A percentile compares a stretch with the other conserved stretches of the same genome.
These are phyloP conservation scores for Aegle marmelos DNA, from an alignment of 345 rosid species.

Conservation along the genomic window DNA sequence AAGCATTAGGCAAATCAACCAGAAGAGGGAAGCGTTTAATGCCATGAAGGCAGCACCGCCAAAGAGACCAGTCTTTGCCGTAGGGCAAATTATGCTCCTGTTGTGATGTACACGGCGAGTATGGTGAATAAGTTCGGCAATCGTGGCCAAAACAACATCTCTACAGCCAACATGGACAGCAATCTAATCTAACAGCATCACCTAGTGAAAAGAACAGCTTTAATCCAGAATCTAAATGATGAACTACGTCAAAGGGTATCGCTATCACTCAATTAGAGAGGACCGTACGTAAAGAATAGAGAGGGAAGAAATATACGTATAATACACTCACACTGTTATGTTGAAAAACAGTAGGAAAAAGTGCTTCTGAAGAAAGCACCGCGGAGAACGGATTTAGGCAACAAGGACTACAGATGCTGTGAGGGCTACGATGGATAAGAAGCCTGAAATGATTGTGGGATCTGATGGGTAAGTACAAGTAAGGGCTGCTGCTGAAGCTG, in stretches of 20 bases:
- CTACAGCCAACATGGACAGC: constrained; percentile 19
- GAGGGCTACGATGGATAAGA: constrained; percentile 20
- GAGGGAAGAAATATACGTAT: too few relatives aligned
- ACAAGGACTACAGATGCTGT: constrained; percentile 6
- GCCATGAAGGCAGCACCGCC: constrained; percentile 32
- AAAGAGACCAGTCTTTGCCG: constrained; percentile 31
- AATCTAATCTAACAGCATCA: constrained; percentile 1
- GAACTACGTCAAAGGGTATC: not conserved
- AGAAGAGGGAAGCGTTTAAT: constrained; percentile 32
- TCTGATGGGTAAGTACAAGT: constrained; percentile 35
- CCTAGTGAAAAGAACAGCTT: not conserved
- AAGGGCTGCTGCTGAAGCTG: not conserved
- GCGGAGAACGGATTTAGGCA: constrained; percentile 27
- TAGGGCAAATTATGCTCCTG: constrained; percentile 19
- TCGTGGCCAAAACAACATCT: constrained; percentile 25
- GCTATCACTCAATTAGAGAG: too few relatives aligned
- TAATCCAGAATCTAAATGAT: not conserved
- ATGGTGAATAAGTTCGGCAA: constrained; percentile 24
- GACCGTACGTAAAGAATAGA: too few relatives aligned
- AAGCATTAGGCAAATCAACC: constrained; percentile 35
- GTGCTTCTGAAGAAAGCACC: constrained; percentile 18
- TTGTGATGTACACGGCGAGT: constrained; percentile 14
- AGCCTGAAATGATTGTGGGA: constrained; percentile 22
- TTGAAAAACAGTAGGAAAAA: constrained; percentile 24
- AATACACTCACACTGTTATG: constrained; percentile 18